Percentiles rank a stretch among this genome's conserved stretches.
These are phyloP conservation scores for Entomortierella chlamydospora DNA, from an alignment of 192 early-diverging fungal species.

Conservation along the genomic window DNA sequence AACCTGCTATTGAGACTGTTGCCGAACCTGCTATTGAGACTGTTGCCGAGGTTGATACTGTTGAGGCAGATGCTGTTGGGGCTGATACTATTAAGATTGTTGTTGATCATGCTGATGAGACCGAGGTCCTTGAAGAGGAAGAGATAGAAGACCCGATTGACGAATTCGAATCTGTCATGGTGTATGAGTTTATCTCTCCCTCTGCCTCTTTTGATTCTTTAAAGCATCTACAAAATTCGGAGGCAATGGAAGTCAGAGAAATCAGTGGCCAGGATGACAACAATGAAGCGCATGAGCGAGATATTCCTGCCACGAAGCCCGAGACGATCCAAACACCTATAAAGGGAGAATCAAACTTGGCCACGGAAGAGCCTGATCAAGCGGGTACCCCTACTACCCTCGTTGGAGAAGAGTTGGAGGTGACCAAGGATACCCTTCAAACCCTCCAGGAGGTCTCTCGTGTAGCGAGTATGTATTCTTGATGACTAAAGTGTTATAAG, in stretches of 20 bases:
- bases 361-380: slow-evolving; percentile 4
- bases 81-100: neutral
- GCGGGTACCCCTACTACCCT: slow-evolving; percentile 42
- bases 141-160: slow-evolving; percentile 6
- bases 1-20: neutral
- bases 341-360: neutral
- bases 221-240: too few relatives aligned
- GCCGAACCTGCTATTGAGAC: neutral
- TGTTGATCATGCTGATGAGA: neutral
- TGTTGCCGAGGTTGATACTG: neutral
- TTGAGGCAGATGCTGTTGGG: slow-evolving; percentile 1
- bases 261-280: neutral
- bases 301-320: neutral
- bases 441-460: slow-evolving; percentile 49
- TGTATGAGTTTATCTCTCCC: too few relatives aligned
- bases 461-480: slow-evolving; percentile 33
- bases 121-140: slow-evolving; percentile 2
- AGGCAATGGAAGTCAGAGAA: neutral
- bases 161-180: neutral
- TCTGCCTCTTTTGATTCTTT: too few relatives aligned
- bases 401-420: slow-evolving; percentile 31
- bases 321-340: neutral
- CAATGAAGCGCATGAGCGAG: neutral
- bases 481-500: too few relatives aligned
- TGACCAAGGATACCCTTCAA: slow-evolving; percentile 32